Conservation (phyloP, 805 yeast species). For the Myxozyma nipponensis region DNA sequence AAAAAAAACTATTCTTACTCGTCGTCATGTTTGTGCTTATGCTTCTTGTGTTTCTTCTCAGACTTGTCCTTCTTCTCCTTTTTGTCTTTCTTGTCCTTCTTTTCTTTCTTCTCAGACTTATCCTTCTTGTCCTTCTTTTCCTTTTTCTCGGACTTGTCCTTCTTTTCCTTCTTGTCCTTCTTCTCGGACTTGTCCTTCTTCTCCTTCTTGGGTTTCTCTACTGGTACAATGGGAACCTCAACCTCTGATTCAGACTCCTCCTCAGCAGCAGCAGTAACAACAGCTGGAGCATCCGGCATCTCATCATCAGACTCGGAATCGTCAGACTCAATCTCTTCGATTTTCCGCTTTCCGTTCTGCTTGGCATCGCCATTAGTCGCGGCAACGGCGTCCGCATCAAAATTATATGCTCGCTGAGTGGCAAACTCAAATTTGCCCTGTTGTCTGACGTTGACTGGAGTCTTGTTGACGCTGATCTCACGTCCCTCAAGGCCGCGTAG, state of each 20-base stretch:
- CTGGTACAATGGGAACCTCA: constrained; percentile 35
- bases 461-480: constrained; percentile 67
- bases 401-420: constrained; percentile 85
- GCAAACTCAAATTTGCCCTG: constrained; percentile 82
- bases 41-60: constrained; percentile 29
- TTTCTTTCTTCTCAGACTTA: constrained; percentile 31
- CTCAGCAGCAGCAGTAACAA: neutral
- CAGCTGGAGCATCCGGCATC: constrained; percentile 27
- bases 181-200: constrained; percentile 33
- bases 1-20: neutral
- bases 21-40: constrained; percentile 7
- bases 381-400: constrained; percentile 85
- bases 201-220: constrained; percentile 29
- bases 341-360: constrained; percentile 30
- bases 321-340: constrained; percentile 30
- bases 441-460: constrained; percentile 65
- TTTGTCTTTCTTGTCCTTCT: constrained; percentile 27
- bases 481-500: constrained; percentile 94
- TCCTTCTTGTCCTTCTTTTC: constrained; percentile 28
- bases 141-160: constrained; percentile 32
- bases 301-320: constrained; percentile 49
- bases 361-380: constrained; percentile 52
- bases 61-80: constrained; percentile 32
- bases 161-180: constrained; percentile 36
- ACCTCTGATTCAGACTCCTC: constrained; percentile 48